A percentile compares a stretch with the other conserved stretches of the same genome.
Evolutionary conservation across 2,329 filamentous ascomycete species (phyloP).

Genomic region (Zymoseptoria crescenta): DNA sequence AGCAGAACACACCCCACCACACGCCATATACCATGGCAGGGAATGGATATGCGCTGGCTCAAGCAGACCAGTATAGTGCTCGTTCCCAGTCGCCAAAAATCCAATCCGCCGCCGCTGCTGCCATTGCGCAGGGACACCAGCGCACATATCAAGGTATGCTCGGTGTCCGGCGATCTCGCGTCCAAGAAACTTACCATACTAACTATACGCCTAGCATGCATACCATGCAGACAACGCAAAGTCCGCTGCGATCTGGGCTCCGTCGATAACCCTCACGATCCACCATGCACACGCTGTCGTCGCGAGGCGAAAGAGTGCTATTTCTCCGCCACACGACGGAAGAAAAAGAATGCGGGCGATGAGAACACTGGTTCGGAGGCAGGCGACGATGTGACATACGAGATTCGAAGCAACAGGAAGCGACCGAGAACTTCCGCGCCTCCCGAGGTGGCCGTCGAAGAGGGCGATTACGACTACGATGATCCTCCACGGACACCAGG

Average conservation of each 20-base stretch:
- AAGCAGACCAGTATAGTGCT: slow-evolving; percentile 8
- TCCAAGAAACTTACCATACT: background rate
- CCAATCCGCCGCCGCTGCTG: background rate
- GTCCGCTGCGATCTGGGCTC: slow-evolving; percentile 55
- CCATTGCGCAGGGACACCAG: slow-evolving; percentile 15
- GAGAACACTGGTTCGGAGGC: slow-evolving; percentile 37
- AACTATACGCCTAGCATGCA: slow-evolving; percentile 34
- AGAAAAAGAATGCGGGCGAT: slow-evolving; percentile 60
- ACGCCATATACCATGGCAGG: slow-evolving; percentile 9
- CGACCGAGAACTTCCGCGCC: slow-evolving; percentile 38
- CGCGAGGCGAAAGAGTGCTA: slow-evolving; percentile 95
- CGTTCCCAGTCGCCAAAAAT: slow-evolving; percentile 13
- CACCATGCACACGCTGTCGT: slow-evolving; percentile 86
- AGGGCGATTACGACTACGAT: slow-evolving; percentile 36
- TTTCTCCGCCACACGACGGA: slow-evolving; percentile 89
- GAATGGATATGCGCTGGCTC: slow-evolving; percentile 10
- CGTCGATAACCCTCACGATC: slow-evolving; percentile 89
- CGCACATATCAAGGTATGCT: slow-evolving; percentile 23
- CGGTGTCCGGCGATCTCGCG: background rate
- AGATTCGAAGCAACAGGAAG: slow-evolving; percentile 66
- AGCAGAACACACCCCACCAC: slow-evolving; percentile 4
- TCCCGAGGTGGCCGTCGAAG: slow-evolving; percentile 34
- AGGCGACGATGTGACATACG: slow-evolving; percentile 49
- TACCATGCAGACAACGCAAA: slow-evolving; percentile 50
- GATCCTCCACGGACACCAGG: slow-evolving; percentile 59